Conservation (phyloP, 257 asterid species). For the Solanum sitiens region DNA sequence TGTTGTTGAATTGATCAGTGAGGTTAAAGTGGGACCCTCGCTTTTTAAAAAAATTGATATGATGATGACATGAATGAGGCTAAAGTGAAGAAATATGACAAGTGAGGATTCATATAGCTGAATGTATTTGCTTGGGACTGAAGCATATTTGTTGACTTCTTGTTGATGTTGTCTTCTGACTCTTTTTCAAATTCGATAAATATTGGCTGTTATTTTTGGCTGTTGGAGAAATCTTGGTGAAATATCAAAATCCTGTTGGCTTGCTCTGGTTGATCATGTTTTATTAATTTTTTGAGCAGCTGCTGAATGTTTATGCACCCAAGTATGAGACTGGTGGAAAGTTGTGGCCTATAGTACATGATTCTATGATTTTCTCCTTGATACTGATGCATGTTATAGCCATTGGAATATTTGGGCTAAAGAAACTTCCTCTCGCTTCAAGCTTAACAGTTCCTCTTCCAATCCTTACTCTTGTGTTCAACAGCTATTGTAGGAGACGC, state of each 20-base stretch:
- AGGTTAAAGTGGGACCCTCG: background rate
- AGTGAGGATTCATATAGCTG: background rate
- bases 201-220: background rate
- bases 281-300: constrained; percentile 25
- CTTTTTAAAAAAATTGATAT: background rate
- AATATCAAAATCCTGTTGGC: background rate
- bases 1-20: background rate
- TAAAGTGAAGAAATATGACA: background rate
- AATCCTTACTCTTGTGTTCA: constrained; percentile 75
- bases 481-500: constrained; percentile 74
- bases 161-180: background rate
- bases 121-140: background rate
- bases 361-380: constrained; percentile 67
- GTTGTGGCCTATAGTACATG: constrained; percentile 94
- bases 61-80: background rate
- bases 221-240: background rate
- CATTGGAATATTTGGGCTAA: constrained; percentile 85
- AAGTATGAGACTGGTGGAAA: constrained; percentile 83
- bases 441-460: constrained; percentile 84
- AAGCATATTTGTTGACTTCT: background rate
- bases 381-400: constrained; percentile 88
- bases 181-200: background rate
- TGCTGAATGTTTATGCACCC: constrained; percentile 64
- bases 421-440: constrained; percentile 77
- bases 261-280: background rate